Evolutionary conservation across 1,284 basidiomycete genomes (phyloP), one percentile per base, ranked within the genome.

Genomic region (Neonothopanus nambi): DNA sequence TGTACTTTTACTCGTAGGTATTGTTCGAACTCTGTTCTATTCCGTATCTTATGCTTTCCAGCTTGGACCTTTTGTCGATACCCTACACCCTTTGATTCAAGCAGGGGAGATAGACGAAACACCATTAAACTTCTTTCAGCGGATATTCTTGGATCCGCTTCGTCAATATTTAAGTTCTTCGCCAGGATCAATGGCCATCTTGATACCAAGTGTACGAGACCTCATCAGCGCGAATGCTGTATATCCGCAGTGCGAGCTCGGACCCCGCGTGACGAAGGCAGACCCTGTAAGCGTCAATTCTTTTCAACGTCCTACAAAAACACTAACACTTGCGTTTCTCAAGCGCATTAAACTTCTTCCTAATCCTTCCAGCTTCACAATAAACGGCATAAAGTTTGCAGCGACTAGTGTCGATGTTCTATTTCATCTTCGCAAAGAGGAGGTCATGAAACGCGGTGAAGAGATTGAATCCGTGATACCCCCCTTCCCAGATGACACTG

Each of bases 61-160:
- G 94, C 71, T 92, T 12, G 96, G 96, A 0, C 96, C 96, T 1
- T 98, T 98, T 65, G 70, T 98, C 35, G 92, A 96, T 59, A 69
- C 80, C 0, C 67, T 77, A 12, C 94, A 98, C 69, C 81, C 89
- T 0, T 72, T 78, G 39, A 80, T 98, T 56, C 84, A 82, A 64
- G 67, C 73, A 2, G 93, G 94, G 2, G 85, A 91, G 40, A 67
- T 87, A 23, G 84, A 87, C 51, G 70, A 79, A 48, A 72, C 84
- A 3, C 91, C 93, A 0, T 61, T 69, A 0, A 80, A 85, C 12
- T 72, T 97, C 30, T 98, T 98, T 72, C 71, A 78, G 20, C 70
- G 76, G 2, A 77, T 85, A 51, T 85, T 99, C 60, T 67, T 82
- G 0, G 67, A 77, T 17, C 81, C 81, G 3, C 69, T 99, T 1